phyloP scores from a whole-genome alignment of 2,329 filamentous ascomycete genomes.

The Polychaeton citri region DNA sequence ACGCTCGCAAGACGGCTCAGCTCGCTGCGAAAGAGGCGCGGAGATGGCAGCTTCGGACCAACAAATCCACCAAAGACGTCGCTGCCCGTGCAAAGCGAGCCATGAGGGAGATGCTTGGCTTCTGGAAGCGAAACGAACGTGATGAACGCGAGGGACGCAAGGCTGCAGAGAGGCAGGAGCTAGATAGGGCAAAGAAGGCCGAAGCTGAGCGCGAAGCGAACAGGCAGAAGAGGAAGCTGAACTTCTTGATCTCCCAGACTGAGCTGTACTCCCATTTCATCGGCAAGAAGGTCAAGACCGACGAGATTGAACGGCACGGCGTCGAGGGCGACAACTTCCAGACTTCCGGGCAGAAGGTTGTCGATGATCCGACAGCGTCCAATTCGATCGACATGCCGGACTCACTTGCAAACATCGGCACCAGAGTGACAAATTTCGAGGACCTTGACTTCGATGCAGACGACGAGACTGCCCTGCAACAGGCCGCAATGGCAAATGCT shows the following conservation, averaged over 20 bases:
- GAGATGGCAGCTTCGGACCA: conserved; percentile 91
- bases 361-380: conserved; percentile 24
- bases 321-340: conserved; percentile 59
- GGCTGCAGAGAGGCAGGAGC: conserved; percentile 85
- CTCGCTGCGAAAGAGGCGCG: conserved; percentile 94
- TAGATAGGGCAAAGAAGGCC: conserved; percentile 91
- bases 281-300: conserved; percentile 96
- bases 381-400: conserved; percentile 36
- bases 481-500: conserved; percentile 86
- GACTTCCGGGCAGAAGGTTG: conserved; percentile 37
- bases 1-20: conserved; percentile 93
- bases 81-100: conserved; percentile 93
- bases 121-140: conserved; percentile 98
- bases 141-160: conserved; percentile 92
- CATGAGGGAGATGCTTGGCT: conserved; percentile 99
- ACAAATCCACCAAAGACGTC: conserved; percentile 96
- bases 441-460: conserved; percentile 92
- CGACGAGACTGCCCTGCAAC: conserved; percentile 67
- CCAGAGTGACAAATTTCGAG: conserved; percentile 85
- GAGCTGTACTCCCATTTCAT: conserved; percentile 99
- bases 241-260: conserved; percentile 97
- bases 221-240: conserved; percentile 94
- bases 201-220: conserved; percentile 97
- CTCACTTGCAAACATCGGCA: conserved; percentile 35
- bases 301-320: conserved; percentile 82